These are phyloP conservation scores for Leishmania tropica DNA, from an alignment of 208 protist species.

Conservation along the genomic window DNA sequence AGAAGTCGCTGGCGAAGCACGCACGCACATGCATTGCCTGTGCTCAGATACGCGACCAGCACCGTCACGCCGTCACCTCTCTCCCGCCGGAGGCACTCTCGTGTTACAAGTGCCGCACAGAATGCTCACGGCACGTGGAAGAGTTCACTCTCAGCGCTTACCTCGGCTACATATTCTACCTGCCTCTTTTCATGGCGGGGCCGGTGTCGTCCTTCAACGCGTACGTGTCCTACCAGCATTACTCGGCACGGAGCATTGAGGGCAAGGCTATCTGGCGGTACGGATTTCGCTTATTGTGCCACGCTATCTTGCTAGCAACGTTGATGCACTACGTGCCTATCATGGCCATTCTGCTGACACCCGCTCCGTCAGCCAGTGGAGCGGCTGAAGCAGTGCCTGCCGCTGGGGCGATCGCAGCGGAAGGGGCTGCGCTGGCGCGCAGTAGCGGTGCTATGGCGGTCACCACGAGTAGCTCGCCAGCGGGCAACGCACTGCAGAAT, in stretches of 20 bases:
- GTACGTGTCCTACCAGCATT: constrained; percentile 72
- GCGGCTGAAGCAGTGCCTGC: background rate
- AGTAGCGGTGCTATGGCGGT: background rate
- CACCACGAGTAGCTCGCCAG: background rate
- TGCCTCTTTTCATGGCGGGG: constrained; percentile 86
- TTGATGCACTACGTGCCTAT: constrained; percentile 69
- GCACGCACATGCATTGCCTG: constrained; percentile 41
- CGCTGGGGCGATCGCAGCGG: background rate
- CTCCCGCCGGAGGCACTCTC: constrained; percentile 25
- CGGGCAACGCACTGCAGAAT: background rate
- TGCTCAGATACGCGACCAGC: constrained; percentile 40
- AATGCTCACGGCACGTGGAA: constrained; percentile 33
- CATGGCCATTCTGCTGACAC: constrained; percentile 40
- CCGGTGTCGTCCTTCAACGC: constrained; percentile 89
- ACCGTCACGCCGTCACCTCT: constrained; percentile 2
- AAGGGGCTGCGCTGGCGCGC: background rate
- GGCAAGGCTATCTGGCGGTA: constrained; percentile 32
- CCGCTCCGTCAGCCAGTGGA: background rate
- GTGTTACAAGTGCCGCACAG: constrained; percentile 58
- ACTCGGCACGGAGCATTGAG: constrained; percentile 37
- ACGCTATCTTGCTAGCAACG: constrained; percentile 34
- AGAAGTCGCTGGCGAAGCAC: constrained; percentile 32
- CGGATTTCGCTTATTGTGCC: constrained; percentile 32
- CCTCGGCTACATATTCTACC: constrained; percentile 86
- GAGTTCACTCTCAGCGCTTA: constrained; percentile 70